phyloP scores from a whole-genome alignment of 192 early-diverging fungal genomes.

The Coemansia umbellata region DNA sequence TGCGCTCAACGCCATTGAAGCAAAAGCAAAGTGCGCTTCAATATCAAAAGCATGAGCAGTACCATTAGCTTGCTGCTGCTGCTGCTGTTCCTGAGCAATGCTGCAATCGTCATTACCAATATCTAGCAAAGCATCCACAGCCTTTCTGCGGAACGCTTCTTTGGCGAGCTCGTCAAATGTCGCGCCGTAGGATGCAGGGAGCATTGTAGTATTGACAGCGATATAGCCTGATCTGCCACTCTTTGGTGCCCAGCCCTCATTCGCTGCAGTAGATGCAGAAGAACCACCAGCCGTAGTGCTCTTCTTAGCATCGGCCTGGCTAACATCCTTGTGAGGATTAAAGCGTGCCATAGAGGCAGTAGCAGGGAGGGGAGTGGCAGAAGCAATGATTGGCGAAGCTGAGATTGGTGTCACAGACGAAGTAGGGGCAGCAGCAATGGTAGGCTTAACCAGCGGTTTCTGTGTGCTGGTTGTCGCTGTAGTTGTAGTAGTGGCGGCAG shows the following conservation, averaged over 20 bases:
- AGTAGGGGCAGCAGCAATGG: neutral
- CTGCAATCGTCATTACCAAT: slow-evolving; percentile 5
- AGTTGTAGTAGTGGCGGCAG: neutral
- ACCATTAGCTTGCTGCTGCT: too few relatives aligned
- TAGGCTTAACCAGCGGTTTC: neutral
- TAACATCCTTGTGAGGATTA: slow-evolving; percentile 47
- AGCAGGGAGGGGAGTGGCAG: neutral
- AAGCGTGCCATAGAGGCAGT: slow-evolving; percentile 23
- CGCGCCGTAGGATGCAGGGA: slow-evolving; percentile 13
- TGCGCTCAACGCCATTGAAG: neutral
- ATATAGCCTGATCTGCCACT: slow-evolving; percentile 34
- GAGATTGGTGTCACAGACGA: neutral
- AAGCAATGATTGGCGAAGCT: neutral
- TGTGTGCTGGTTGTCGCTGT: neutral
- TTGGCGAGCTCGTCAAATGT: slow-evolving; percentile 11
- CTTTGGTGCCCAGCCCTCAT: slow-evolving; percentile 37
- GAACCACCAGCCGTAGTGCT: slow-evolving; percentile 4
- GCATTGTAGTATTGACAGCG: slow-evolving; percentile 32
- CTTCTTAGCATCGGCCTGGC: slow-evolving; percentile 27
- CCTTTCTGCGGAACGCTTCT: slow-evolving; percentile 26
- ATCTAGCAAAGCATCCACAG: slow-evolving; percentile 33
- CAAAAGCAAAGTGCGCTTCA: neutral
- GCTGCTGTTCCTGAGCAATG: neutral
- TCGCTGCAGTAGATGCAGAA: neutral
- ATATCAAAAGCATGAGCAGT: neutral